Evolutionary conservation across 306 rosid species (phyloP).

Genomic region (Cicer arietinum): DNA sequence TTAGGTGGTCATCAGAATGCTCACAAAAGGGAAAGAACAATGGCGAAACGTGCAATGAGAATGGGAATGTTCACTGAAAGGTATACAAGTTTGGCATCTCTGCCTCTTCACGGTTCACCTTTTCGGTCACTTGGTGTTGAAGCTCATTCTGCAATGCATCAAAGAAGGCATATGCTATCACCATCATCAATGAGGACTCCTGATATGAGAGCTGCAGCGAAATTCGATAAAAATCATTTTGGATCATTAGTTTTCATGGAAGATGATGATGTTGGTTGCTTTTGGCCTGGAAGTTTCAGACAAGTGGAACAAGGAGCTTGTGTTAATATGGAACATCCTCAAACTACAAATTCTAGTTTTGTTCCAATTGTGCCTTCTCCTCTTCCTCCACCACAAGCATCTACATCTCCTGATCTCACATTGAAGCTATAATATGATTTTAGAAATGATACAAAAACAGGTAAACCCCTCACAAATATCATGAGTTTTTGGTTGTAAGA

Average conservation of each 20-base stretch:
- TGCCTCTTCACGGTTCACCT: conserved; percentile 92
- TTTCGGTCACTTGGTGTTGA: conserved; percentile 79
- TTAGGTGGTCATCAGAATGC: conserved; percentile 97
- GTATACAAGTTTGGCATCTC: conserved; percentile 86
- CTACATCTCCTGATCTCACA: conserved; percentile 83
- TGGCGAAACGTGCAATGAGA: conserved; percentile 92
- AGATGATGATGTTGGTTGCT: conserved; percentile 68
- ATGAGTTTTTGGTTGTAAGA: conserved; percentile 39
- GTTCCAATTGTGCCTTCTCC: conserved; percentile 49
- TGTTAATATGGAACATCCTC: conserved; percentile 43
- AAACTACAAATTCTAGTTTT: conserved; percentile 50
- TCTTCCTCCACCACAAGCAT: conserved; percentile 55
- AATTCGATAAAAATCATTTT: conserved; percentile 65
- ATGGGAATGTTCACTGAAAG: conserved; percentile 86
- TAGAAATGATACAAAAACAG: conserved; percentile 24
- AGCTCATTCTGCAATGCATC: conserved; percentile 89
- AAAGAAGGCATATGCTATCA: conserved; percentile 50
- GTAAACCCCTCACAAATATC: conserved; percentile 33
- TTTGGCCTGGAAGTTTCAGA: conserved; percentile 97
- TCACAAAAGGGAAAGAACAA: conserved; percentile 94
- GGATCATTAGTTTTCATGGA: conserved; percentile 69
- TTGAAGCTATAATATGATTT: conserved; percentile 67
- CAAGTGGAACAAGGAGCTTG: conserved; percentile 59
- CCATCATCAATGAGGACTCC: conserved; percentile 54
- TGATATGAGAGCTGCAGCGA: conserved; percentile 64